Conservation (phyloP, 108 stramenopile genomes). For the Cyclotella kingstonii region DNA sequence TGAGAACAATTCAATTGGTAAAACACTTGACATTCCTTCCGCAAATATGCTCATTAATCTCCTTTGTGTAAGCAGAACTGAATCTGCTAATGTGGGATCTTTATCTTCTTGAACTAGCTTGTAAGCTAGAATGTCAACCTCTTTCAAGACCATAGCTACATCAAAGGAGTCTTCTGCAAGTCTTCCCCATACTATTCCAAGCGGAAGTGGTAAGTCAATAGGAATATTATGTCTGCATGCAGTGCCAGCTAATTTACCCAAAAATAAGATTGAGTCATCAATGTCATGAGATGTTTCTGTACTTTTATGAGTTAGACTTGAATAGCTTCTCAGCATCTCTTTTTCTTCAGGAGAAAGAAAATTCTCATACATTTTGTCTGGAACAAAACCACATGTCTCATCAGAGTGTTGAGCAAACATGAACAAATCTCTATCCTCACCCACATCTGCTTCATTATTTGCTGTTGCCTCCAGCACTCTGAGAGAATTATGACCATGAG, state of each 20-base stretch:
- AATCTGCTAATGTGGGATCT: not conserved
- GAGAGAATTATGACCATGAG: slow-evolving; percentile 50
- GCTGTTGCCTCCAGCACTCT: slow-evolving; percentile 80
- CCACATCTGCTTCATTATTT: slow-evolving; percentile 65
- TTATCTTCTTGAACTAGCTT: slow-evolving; percentile 24
- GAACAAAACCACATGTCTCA: slow-evolving; percentile 1
- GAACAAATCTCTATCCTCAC: slow-evolving; percentile 73
- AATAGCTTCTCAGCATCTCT: slow-evolving; percentile 54
- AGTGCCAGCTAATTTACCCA: slow-evolving; percentile 93
- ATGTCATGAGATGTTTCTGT: slow-evolving; percentile 61
- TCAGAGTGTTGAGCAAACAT: slow-evolving; percentile 53
- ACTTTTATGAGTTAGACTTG: slow-evolving; percentile 48
- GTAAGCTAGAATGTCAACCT: slow-evolving; percentile 70
- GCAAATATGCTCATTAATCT: slow-evolving; percentile 83
- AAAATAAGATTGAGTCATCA: slow-evolving; percentile 76
- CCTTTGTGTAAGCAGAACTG: slow-evolving; percentile 55
- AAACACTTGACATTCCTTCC: slow-evolving; percentile 86
- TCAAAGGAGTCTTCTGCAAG: slow-evolving; percentile 57
- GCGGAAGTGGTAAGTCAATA: slow-evolving; percentile 77
- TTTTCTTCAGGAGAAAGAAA: slow-evolving; percentile 48
- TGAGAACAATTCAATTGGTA: slow-evolving; percentile 90
- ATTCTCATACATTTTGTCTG: slow-evolving; percentile 7
- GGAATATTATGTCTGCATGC: slow-evolving; percentile 89
- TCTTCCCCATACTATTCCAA: slow-evolving; percentile 72
- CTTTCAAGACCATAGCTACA: slow-evolving; percentile 36